Base-by-base conservation (phyloP, 2,329 filamentous ascomycete species). In the Bipolaris victoriae region DNA sequence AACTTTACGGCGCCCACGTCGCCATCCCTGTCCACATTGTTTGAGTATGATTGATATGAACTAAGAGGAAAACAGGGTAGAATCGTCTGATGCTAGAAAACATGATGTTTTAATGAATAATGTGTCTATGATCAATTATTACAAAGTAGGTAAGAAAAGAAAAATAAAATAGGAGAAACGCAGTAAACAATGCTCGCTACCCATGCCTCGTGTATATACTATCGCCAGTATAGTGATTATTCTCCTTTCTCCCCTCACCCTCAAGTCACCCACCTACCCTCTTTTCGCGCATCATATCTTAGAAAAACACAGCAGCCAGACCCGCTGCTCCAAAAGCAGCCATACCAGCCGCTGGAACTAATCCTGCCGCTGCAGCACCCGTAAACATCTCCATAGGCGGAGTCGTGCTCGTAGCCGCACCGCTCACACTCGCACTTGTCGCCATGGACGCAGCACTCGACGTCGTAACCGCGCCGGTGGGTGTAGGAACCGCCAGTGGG, bases 1-100 rank as follows among this genome's bases (percentile, higher is more conserved):
- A 74, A 31, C 61, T 75, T 15, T 73, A 74, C 52, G 72, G 73
- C 24, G 73, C 70, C 1, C 74, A 74, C 37, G 67, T 66, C 31
- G 71, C 74, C 41, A 72, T 75, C 5, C 58, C 73, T 4, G 41
- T 75, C 31, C 50, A 26, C 70, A 66, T 2, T 66, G 66, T 1
- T 72, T 31, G 64, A 70, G 44, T 68, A 71, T 45, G 69, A 66
- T 1, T 67, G 68, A 65, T 67, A 71, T 39, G 65, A 63, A 40
- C 11, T 73, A 36, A 49, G 53, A 11, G 69, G 72, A 36, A 61
- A 52, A 6, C 52, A 57, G 13, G 39, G 49, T 20, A 40, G 16
- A 49, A 60, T 55, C 62, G 7, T 4, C 6, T 43, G 5, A 10
- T 43, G 22, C 13, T n/a, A 43, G 5, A 39, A 3, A 18, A 26